Percentiles rank a stretch among this genome's conserved stretches.
These are phyloP conservation scores for Sporothrix protearum DNA, from an alignment of 2,329 filamentous ascomycete genomes.

Conservation along the genomic window DNA sequence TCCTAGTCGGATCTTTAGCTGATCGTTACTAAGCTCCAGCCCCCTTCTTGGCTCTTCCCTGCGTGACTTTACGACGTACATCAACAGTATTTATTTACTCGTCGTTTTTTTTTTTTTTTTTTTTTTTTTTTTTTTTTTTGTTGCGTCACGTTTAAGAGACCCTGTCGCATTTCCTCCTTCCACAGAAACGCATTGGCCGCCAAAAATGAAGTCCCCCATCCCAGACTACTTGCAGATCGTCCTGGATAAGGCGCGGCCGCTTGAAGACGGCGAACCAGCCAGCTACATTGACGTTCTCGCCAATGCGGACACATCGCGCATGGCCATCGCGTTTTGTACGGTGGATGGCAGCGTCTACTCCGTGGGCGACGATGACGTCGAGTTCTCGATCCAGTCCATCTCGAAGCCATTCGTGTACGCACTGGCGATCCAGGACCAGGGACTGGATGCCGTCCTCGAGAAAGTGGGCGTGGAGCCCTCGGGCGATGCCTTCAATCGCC, in stretches of 20 bases:
- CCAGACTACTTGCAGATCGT: slow-evolving; percentile 16
- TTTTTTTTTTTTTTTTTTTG: no score
- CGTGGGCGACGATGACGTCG: slow-evolving; percentile 5
- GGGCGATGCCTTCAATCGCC: slow-evolving; percentile 14
- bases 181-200: no score
- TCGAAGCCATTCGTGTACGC: slow-evolving; percentile 15
- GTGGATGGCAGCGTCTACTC: slow-evolving; percentile 12
- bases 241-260: neutral
- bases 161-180: neutral
- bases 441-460: neutral
- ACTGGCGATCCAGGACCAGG: slow-evolving; percentile 12
- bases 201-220: slow-evolving; percentile 7
- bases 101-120: no score
- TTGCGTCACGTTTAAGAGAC: neutral
- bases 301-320: neutral
- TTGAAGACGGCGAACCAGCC: neutral
- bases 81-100: neutral
- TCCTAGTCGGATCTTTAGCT: neutral
- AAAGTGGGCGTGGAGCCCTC: slow-evolving; percentile 16
- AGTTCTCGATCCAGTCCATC: slow-evolving; percentile 18
- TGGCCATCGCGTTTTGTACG: neutral
- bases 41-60: neutral
- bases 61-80: neutral
- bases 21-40: neutral
- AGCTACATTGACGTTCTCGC: slow-evolving; percentile 16